Evolutionary conservation across 1,284 basidiomycete species (phyloP), one percentile per base, ranked within the genome.

Genomic region (Melanopsichium pennsylvanicum): DNA sequence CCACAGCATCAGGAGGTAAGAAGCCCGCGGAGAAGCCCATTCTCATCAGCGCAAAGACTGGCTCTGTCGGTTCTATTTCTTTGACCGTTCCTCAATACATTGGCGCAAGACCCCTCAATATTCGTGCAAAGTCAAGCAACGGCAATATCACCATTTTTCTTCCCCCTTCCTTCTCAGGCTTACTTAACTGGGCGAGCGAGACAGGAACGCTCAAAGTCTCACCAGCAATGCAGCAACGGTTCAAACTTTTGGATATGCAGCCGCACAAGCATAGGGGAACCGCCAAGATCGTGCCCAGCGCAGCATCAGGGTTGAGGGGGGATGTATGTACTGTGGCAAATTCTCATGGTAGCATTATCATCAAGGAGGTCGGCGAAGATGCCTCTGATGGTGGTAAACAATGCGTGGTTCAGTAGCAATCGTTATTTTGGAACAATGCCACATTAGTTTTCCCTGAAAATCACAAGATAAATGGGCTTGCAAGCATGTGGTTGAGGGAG

Each of bases 141-240:
- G 76, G 74, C 13, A 59, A 71, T 41, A 58, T 75, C 32, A 61
- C 57, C 32, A 44, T 78, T 29, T 41, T 39, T 37, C 46, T 78
- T 4, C 76, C 76, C 32, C 38, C 54, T 9, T 46, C 55, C 7
- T 78, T 78, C 40, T 57, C 56, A 15, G 76, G 76, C 8, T n/a
- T 75, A 23, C 56, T 78, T 38, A 59, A 56, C 16, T 78, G 74
- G 74, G 47, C 34, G 3, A 61, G 62, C 8, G 76, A 78, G 23
- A 48, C 52, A n/a, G 76, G 74, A 27, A 32, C 57, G 10, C 50
- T 78, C 18, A 58, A 61, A 37, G 45, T 75, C 16, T 76, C 74
- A 5, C 58, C 50, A 16, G 40, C 36, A 11, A 47, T 74, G 23
- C 38, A 58, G 18, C 58, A 46, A 22, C 41, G 72, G 18, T 69